phyloP scores from a whole-genome alignment of 2,329 filamentous ascomycete genomes.

The Diaporthe sp. region DNA sequence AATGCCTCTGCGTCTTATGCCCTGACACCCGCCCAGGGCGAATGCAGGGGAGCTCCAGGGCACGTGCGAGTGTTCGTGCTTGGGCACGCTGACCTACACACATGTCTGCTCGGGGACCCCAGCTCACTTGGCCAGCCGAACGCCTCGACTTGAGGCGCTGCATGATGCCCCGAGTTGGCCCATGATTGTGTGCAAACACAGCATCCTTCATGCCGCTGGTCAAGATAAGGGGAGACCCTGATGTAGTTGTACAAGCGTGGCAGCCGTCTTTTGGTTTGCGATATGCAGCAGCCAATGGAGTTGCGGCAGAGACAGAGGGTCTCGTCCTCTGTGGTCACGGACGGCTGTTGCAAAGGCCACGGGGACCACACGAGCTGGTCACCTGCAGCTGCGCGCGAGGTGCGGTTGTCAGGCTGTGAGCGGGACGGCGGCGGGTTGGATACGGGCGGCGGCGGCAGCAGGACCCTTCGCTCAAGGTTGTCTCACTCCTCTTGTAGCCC shows the following conservation, averaged over 20 bases:
- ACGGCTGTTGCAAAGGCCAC: constrained; percentile 30
- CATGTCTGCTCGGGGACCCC: neutral
- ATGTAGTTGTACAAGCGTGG: constrained; percentile 20
- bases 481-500: neutral
- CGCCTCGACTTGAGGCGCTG: neutral
- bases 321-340: constrained; percentile 33
- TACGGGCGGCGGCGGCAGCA: neutral
- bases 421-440: neutral
- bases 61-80: neutral
- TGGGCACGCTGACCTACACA: neutral
- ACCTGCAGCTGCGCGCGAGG: constrained; percentile 33
- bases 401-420: neutral
- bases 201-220: constrained; percentile 25
- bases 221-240: constrained; percentile 34
- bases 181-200: constrained; percentile 5
- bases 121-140: neutral
- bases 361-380: constrained; percentile 31
- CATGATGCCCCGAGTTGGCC: constrained; percentile 11
- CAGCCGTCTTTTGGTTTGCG: neutral
- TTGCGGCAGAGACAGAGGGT: neutral
- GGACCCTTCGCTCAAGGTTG: neutral
- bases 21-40: neutral
- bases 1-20: constrained; percentile 20
- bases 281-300: neutral
- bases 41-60: constrained; percentile 14